Percentiles rank a stretch among this genome's conserved stretches.
Evolutionary conservation across 2,329 filamentous ascomycete genomes (phyloP).

Genomic region (Onygenales sp.): DNA sequence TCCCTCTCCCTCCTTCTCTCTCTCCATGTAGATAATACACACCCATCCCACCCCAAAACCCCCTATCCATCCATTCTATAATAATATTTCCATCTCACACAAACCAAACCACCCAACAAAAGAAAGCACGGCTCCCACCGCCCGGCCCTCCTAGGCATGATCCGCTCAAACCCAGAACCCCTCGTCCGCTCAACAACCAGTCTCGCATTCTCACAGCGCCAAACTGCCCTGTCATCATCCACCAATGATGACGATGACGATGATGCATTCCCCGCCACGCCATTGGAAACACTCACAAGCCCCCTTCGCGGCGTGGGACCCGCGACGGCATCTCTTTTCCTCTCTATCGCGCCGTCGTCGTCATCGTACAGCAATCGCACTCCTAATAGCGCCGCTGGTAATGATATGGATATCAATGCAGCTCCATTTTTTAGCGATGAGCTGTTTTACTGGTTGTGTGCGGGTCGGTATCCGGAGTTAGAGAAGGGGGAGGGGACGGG

Average conservation of each 20-base stretch:
- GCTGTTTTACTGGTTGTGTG: constrained; percentile 30
- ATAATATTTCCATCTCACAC: not conserved
- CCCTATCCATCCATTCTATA: not conserved
- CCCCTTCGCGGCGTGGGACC: constrained; percentile 32
- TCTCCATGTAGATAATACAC: not conserved
- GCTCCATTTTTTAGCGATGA: constrained; percentile 36
- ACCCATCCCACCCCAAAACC: not conserved
- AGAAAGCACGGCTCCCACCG: constrained; percentile 33
- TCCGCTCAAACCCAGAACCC: constrained; percentile 25
- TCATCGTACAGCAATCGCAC: constrained; percentile 8
- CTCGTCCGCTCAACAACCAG: constrained; percentile 19
- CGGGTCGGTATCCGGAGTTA: constrained; percentile 14
- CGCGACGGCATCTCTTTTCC: constrained; percentile 34
- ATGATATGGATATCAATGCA: constrained; percentile 12
- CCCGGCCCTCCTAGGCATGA: constrained; percentile 30
- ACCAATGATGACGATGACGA: constrained; percentile 3
- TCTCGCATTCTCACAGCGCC: constrained; percentile 18
- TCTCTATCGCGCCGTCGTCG: constrained; percentile 20
- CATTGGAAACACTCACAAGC: constrained; percentile 24
- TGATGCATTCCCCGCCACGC: constrained; percentile 20
- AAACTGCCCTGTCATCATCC: constrained; percentile 3
- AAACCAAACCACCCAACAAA: not conserved
- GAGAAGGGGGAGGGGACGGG: not conserved
- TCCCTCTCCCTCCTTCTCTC: not conserved
- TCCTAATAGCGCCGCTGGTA: not conserved